Base-by-base conservation (phyloP, 2,329 filamentous ascomycete genomes). In the Davidsoniella eucalypti region DNA sequence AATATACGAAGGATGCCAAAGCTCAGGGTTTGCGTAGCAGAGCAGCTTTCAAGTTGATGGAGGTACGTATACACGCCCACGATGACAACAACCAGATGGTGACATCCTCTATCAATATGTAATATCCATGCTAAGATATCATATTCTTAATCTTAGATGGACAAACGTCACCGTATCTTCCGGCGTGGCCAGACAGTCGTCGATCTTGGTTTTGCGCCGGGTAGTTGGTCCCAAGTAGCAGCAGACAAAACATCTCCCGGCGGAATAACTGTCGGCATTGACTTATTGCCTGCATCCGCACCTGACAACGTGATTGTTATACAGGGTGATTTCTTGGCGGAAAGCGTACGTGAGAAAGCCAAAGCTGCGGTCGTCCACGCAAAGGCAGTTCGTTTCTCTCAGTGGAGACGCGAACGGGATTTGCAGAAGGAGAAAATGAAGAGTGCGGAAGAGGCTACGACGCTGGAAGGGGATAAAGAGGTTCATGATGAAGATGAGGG, bases 231-330 rank as follows among this genome's bases (percentile, higher is more conserved):
- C 40, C 79, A 83, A 67, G 87, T 96, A 36, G 92, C 92, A 16
- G 69, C 84, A 33, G 82, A 86, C 54, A 75, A 79, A 48, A 94
- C 86, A 4, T 72, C 75, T 54, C 88, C 88, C 0, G 66, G 75
- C 43, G 87, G 88, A 7, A 77, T 82, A 41, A 80, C 98, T 10
- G 70, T 98, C 25, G 93, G 92, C 9, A 90, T 98, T 59, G 92
- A 98, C 63, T 75, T 98, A 47, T 87, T 98, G 56, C 92, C 92
- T 4, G 86, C 87, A 0, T 83, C 90, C 61, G 90, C 93, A 4
- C 92, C 92, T 0, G 79, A 76, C 59, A 92, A 92, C 18, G 87
- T 94, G n/a, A 88, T 85, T 25, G 87, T 87, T 2, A 87, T 98
- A 52, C 92, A 98, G 65, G 92, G 93, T 44, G 85, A 98, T 62